These are phyloP conservation scores for Pugionium dolabratum DNA, from an alignment of 345 rosid species.

Conservation along the genomic window DNA sequence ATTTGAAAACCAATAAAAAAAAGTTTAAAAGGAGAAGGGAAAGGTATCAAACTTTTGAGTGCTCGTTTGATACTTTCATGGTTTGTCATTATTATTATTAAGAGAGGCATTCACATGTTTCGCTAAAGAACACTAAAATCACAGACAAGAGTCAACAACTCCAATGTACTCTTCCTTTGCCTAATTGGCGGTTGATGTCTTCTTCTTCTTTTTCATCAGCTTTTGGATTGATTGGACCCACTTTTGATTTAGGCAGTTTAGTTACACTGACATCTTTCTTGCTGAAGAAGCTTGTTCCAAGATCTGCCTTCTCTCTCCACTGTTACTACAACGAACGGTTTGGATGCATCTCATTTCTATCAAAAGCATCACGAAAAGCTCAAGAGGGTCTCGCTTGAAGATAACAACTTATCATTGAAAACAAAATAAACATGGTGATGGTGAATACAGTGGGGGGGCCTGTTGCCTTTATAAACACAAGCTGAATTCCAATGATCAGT, in stretches of 20 bases:
- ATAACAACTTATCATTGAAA: slow-evolving; percentile 5
- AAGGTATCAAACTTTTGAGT: slow-evolving; percentile 30
- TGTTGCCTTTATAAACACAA: slow-evolving; percentile 13
- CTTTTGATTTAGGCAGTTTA: slow-evolving; percentile 20
- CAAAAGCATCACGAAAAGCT: no score
- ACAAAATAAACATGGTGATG: not conserved
- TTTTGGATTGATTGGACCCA: not conserved
- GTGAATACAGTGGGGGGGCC: not conserved
- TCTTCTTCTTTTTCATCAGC: not conserved
- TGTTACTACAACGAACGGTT: not conserved
- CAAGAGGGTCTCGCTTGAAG: not conserved
- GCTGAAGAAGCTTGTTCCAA: slow-evolving; percentile 21
- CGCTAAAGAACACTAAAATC: not conserved
- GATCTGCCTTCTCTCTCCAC: not conserved
- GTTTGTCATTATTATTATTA: slow-evolving; percentile 14
- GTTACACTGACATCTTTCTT: slow-evolving; percentile 30
- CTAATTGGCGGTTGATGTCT: slow-evolving; percentile 15
- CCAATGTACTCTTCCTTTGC: not conserved
- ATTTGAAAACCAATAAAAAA: slow-evolving; percentile 19
- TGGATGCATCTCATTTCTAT: not conserved
- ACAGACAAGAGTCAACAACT: slow-evolving; percentile 4
- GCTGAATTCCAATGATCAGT: not conserved
- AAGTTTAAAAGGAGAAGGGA: not conserved
- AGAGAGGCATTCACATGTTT: slow-evolving; percentile 30
- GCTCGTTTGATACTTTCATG: slow-evolving; percentile 17